Conservation (phyloP, 2,329 filamentous ascomycete species). For the Neofusicoccum laricinum region DNA sequence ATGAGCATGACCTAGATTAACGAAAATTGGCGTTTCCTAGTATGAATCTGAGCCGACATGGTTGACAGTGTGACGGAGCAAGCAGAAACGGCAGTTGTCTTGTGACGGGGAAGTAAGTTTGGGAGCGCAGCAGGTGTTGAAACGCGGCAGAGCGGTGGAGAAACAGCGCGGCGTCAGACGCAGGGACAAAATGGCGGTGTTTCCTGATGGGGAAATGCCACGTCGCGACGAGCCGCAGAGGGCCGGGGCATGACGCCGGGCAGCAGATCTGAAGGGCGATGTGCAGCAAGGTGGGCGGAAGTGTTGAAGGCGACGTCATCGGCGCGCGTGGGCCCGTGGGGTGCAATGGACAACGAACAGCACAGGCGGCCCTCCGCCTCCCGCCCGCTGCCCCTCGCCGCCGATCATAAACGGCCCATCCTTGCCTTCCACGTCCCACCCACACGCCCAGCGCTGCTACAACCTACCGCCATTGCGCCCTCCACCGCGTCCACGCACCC, state of each 20-base stretch:
- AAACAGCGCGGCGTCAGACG: neutral
- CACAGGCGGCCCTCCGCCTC: neutral
- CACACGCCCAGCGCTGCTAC: conserved; percentile 1
- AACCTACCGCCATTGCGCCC: neutral
- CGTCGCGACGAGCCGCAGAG: neutral
- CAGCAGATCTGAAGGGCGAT: neutral
- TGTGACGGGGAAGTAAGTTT: neutral
- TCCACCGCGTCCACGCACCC: neutral
- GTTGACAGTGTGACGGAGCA: neutral
- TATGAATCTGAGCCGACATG: neutral
- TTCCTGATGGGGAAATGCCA: no score
- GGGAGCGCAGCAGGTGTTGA: neutral
- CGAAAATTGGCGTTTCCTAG: neutral
- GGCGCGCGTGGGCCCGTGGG: neutral
- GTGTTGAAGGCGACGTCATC: neutral
- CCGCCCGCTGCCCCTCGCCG: conserved; percentile 5
- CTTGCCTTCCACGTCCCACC: neutral
- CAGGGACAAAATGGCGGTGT: neutral
- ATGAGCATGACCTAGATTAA: conserved; percentile 1
- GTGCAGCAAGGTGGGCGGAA: neutral
- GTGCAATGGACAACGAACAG: neutral
- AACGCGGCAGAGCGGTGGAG: neutral
- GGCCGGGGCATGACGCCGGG: neutral
- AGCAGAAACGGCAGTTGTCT: neutral
- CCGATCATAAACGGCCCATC: conserved; percentile 13